Conservation (phyloP, 78 protist species). For the Paulinella micropora region DNA sequence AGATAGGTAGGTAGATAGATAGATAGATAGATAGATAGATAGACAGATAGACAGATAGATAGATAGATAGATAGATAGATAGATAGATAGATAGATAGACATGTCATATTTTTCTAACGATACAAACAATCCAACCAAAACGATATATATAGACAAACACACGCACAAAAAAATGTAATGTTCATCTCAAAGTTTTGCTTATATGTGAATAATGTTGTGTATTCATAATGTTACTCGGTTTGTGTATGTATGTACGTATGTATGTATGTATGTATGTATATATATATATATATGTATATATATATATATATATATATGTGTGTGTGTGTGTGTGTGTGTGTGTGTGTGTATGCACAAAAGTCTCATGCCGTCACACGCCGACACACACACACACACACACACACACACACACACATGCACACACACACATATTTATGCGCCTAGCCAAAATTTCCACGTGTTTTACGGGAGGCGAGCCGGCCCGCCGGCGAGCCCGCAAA, state of each 20-base stretch:
- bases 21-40: no score
- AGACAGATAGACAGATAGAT: background rate
- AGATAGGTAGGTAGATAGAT: no score
- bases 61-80: background rate
- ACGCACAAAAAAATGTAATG: background rate
- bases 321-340: no score
- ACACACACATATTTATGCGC: no score
- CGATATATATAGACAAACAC: background rate
- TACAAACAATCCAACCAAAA: background rate
- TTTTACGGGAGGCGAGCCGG: no score
- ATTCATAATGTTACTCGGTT: background rate
- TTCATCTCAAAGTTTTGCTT: background rate
- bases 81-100: background rate
- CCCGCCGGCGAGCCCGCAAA: no score
- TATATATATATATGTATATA: background rate
- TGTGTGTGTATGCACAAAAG: no score
- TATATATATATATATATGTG: background rate
- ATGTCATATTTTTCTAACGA: background rate
- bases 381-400: no score
- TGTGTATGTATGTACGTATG: background rate
- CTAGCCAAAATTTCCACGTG: no score
- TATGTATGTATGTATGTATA: background rate
- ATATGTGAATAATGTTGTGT: background rate
- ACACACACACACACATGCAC: no score
- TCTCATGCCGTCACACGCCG: no score